Percentiles rank a stretch among this genome's conserved stretches.
Evolutionary conservation across 257 asterid genomes (phyloP).

Genomic region (Solanum chaucha): DNA sequence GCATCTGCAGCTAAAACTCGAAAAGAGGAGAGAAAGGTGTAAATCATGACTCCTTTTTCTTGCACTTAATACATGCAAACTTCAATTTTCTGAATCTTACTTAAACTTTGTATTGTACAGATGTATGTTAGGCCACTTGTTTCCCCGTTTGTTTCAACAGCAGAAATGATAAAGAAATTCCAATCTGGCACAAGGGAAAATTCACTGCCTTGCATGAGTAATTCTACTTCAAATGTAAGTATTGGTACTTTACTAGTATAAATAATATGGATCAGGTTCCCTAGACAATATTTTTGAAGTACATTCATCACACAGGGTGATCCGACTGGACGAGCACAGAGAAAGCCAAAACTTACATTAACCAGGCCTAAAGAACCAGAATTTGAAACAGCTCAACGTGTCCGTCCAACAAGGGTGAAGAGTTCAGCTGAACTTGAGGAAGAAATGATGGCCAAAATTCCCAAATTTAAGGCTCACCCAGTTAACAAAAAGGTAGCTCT

Average conservation of each 20-base stretch:
- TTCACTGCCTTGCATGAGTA: conserved; percentile 23
- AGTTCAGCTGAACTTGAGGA: conserved; percentile 86
- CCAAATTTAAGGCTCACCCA: conserved; percentile 90
- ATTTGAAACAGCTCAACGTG: conserved; percentile 80
- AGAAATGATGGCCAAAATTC: conserved; percentile 89
- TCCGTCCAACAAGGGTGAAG: conserved; percentile 53
- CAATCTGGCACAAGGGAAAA: conserved; percentile 69
- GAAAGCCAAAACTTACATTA: conserved; percentile 61
- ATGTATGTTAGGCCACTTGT: conserved; percentile 64
- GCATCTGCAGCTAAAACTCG: conserved; percentile 35
- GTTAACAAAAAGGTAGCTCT: conserved; percentile 60
- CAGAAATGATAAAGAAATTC: conserved; percentile 86
- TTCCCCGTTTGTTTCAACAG: conserved; percentile 73
- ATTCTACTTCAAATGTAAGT: conserved; percentile 46
- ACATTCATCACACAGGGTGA: conserved; percentile 6
- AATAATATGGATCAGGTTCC: not conserved
- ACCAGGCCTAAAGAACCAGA: conserved; percentile 94
- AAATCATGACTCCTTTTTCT: not conserved
- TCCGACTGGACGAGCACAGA: conserved; percentile 12
- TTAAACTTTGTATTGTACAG: conserved; percentile 17
- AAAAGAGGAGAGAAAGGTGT: conserved; percentile 73
- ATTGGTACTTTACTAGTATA: not conserved
- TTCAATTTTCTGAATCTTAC: not conserved
- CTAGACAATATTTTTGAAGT: not conserved
- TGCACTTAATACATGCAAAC: not conserved